Evolutionary conservation across 179 eudicot genomes (phyloP).

Genomic region (Drosera spatulata): DNA sequence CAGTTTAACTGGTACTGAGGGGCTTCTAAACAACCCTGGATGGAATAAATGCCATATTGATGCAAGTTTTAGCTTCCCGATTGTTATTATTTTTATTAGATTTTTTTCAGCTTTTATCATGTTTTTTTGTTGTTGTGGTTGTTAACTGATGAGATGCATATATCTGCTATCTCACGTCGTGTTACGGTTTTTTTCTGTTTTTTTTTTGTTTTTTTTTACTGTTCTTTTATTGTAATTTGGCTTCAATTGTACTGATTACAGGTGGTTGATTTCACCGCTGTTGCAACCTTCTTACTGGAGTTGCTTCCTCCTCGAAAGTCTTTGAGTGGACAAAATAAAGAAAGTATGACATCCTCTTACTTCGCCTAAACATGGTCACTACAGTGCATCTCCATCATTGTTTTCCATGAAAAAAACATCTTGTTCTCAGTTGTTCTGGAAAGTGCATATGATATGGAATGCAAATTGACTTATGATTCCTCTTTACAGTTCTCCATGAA

Average conservation of each 20-base stretch:
- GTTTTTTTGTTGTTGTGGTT: background rate
- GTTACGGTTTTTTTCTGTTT: background rate
- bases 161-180: background rate
- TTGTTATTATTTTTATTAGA: too few species aligned
- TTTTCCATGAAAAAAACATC: background rate
- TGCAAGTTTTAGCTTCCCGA: too few species aligned
- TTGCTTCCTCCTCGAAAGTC: conserved; percentile 68
- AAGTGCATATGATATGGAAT: background rate
- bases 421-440: background rate
- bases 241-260: conserved; percentile 10
- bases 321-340: conserved; percentile 32
- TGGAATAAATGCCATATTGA: too few species aligned
- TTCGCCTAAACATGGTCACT: background rate
- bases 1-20: too few species aligned
- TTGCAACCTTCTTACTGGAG: conserved; percentile 69
- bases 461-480: background rate
- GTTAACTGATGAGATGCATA: background rate
- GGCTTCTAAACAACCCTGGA: too few species aligned
- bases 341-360: conserved; percentile 26
- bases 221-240: background rate
- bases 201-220: background rate
- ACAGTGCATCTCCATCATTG: background rate
- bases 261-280: conserved; percentile 81
- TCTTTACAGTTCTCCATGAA: background rate
- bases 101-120: too few species aligned